These are phyloP conservation scores for Xylariaceae sp. DNA, from an alignment of 2,329 filamentous ascomycete species.

Conservation along the genomic window DNA sequence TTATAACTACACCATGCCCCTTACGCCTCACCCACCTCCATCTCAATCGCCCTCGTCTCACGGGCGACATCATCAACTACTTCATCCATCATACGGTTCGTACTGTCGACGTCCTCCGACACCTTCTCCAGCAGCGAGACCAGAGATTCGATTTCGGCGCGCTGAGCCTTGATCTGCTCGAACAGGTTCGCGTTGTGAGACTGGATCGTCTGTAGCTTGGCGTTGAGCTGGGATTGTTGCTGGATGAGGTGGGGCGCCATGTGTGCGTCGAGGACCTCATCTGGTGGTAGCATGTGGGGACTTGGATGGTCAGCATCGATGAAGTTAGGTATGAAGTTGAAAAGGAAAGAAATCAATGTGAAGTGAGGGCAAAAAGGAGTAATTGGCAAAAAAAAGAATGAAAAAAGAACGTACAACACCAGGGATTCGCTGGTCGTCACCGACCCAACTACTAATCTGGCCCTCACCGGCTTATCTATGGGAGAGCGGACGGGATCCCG, in stretches of 20 bases:
- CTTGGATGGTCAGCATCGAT: slow-evolving; percentile 25
- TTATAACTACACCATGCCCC: no score
- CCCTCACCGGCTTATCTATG: slow-evolving; percentile 31
- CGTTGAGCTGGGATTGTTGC: slow-evolving; percentile 53
- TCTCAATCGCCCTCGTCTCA: slow-evolving; percentile 45
- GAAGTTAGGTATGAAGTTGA: not conserved
- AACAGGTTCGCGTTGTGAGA: slow-evolving; percentile 51
- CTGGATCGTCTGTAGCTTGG: slow-evolving; percentile 51
- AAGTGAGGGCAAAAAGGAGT: no score
- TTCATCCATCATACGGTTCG: slow-evolving; percentile 44
- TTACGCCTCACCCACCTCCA: slow-evolving; percentile 33
- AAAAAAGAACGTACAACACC: slow-evolving; percentile 32
- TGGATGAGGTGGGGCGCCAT: slow-evolving; percentile 47
- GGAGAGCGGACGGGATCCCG: slow-evolving; percentile 33
- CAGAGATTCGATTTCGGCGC: slow-evolving; percentile 49
- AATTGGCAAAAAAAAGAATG: slow-evolving; percentile 1
- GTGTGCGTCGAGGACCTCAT: slow-evolving; percentile 50
- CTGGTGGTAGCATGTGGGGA: slow-evolving; percentile 53
- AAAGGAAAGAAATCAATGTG: no score
- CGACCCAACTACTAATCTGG: slow-evolving; percentile 33
- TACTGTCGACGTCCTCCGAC: slow-evolving; percentile 50
- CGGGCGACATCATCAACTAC: slow-evolving; percentile 45
- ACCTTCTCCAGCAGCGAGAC: slow-evolving; percentile 46
- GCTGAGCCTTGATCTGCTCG: slow-evolving; percentile 48
- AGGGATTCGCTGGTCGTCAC: slow-evolving; percentile 34